phyloP scores from a whole-genome alignment of 2,329 filamentous ascomycete genomes.

The Colletotrichum lupini region DNA sequence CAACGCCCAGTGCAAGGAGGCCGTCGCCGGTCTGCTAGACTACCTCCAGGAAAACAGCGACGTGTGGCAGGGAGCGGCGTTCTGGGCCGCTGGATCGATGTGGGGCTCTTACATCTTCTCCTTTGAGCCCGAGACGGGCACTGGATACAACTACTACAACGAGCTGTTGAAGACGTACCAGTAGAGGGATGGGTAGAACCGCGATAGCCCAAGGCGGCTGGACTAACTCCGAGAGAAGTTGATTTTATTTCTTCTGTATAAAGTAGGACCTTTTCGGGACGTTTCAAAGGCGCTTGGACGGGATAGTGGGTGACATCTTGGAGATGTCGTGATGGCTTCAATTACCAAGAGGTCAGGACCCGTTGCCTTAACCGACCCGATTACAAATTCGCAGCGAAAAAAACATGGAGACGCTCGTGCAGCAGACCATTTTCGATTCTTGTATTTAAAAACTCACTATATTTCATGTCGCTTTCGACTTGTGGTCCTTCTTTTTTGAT shows the following conservation, averaged over 20 bases:
- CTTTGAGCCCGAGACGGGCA: conserved; percentile 51
- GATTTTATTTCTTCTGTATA: not conserved
- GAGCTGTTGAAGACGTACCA: conserved; percentile 31
- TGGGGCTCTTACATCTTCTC: conserved; percentile 57
- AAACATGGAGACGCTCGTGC: too few species aligned
- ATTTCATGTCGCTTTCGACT: too few species aligned
- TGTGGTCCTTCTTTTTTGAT: too few species aligned
- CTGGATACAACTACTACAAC: conserved; percentile 44
- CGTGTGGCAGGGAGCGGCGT: conserved; percentile 61
- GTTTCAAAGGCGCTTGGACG: not conserved
- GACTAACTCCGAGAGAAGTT: too few species aligned
- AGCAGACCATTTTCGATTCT: not conserved
- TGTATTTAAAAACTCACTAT: not conserved
- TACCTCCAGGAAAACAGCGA: conserved; percentile 61
- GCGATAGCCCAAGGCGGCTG: not conserved
- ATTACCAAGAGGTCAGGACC: not conserved
- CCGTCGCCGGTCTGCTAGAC: conserved; percentile 58
- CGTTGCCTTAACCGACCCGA: not conserved
- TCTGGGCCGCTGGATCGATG: conserved; percentile 61
- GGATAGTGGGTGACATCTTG: too few species aligned
- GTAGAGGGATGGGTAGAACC: not conserved
- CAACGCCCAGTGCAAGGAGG: conserved; percentile 57
- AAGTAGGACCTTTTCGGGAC: not conserved
- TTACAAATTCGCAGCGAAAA: too few species aligned
- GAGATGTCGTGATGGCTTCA: not conserved